Evolutionary conservation across 2,329 filamentous ascomycete species (phyloP).

Genomic region (Byssothecium circinans): DNA sequence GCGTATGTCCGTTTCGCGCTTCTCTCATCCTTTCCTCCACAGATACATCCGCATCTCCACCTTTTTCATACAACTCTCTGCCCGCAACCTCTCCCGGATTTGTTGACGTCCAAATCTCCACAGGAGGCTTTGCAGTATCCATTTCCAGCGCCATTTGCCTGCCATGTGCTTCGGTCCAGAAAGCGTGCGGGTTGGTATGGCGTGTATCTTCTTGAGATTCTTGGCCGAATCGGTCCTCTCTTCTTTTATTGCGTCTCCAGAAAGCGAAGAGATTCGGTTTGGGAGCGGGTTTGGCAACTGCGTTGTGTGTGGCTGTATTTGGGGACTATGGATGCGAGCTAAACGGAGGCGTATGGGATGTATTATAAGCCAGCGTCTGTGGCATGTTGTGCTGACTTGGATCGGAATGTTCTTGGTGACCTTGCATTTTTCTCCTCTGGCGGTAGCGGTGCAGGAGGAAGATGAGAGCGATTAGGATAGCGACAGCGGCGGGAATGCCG

Average conservation of each 20-base stretch:
- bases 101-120: constrained; percentile 4
- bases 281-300: not conserved
- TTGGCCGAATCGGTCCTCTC: not conserved
- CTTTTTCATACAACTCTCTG: not conserved
- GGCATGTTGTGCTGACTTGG: not conserved
- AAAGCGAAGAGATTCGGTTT: not conserved
- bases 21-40: too few relatives aligned
- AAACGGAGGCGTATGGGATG: not conserved
- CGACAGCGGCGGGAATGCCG: not conserved
- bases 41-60: not conserved
- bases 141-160: constrained; percentile 4
- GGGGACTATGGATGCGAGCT: not conserved
- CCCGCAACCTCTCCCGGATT: not conserved
- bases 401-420: not conserved
- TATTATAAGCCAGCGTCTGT: not conserved
- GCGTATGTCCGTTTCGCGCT: too few relatives aligned
- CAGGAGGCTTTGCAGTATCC: not conserved
- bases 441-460: not conserved
- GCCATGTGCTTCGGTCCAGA: constrained; percentile 2
- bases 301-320: not conserved
- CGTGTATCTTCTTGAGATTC: not conserved
- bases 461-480: not conserved
- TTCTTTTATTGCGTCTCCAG: not conserved
- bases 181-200: constrained; percentile 2
- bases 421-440: not conserved